These are phyloP conservation scores for Sphaerobolus stellatus DNA, from an alignment of 1,284 basidiomycete genomes.

Conservation along the genomic window DNA sequence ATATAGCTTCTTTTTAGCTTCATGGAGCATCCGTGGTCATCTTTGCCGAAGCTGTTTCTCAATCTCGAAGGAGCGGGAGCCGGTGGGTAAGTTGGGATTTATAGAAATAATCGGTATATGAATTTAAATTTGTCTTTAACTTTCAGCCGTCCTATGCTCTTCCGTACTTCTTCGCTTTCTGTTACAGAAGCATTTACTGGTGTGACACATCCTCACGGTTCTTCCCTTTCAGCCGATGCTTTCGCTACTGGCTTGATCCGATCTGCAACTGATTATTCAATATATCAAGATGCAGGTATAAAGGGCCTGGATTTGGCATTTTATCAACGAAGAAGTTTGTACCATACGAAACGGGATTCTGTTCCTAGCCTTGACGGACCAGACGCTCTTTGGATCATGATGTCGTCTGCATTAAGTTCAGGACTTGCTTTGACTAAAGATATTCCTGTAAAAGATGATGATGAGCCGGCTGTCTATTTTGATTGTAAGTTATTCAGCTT, in stretches of 20 bases:
- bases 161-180: constrained; percentile 59
- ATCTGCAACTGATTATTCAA: constrained; percentile 66
- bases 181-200: constrained; percentile 50
- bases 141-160: constrained; percentile 60
- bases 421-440: constrained; percentile 46
- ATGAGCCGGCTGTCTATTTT: constrained; percentile 60
- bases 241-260: constrained; percentile 61
- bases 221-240: constrained; percentile 62
- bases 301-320: constrained; percentile 72
- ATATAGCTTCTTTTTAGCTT: constrained; percentile 41
- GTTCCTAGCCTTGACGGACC: constrained; percentile 47
- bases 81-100: constrained; percentile 56
- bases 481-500: constrained; percentile 51
- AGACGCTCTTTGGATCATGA: constrained; percentile 71
- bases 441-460: constrained; percentile 28
- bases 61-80: constrained; percentile 80
- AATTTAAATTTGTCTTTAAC: constrained; percentile 2
- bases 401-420: constrained; percentile 59
- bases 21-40: constrained; percentile 70
- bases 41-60: constrained; percentile 61
- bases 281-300: constrained; percentile 55
- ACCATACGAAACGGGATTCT: constrained; percentile 69
- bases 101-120: neutral
- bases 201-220: constrained; percentile 65
- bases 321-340: constrained; percentile 65